These are phyloP conservation scores for Iris pallida DNA, from an alignment of 116 monocot genomes.

Conservation along the genomic window DNA sequence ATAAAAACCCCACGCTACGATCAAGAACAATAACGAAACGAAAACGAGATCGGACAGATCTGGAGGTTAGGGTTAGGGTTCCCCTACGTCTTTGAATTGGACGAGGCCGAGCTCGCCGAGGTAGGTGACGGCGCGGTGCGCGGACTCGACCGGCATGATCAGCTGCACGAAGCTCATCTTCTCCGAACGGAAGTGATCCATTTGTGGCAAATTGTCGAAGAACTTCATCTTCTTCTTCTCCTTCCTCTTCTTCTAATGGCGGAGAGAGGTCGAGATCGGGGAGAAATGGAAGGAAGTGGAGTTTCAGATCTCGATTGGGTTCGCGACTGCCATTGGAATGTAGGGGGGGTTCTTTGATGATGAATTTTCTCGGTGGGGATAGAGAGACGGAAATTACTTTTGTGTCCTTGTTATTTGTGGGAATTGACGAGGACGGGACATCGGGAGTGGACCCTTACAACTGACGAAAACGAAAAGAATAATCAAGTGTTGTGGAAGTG, in stretches of 20 bases:
- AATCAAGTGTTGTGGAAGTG: too few species aligned
- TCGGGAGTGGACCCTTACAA: too few species aligned
- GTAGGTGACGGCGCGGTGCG: conserved; percentile 70
- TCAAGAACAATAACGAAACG: neutral
- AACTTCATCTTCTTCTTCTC: conserved; percentile 16
- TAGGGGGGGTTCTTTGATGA: neutral
- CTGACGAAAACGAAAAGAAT: too few species aligned
- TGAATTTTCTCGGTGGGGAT: too few species aligned
- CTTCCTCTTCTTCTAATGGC: too few species aligned
- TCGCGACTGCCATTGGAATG: conserved; percentile 6
- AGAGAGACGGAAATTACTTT: neutral
- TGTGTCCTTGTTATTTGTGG: conserved; percentile 7
- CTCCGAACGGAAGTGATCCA: conserved; percentile 57
- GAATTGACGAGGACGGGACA: conserved; percentile 4
- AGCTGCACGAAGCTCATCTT: conserved; percentile 90
- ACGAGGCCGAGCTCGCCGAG: conserved; percentile 84
- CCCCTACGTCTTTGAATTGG: conserved; percentile 81
- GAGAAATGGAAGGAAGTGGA: neutral
- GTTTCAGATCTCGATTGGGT: conserved; percentile 13
- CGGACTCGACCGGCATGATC: conserved; percentile 82
- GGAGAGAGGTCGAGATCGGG: conserved; percentile 1
- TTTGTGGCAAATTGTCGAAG: conserved; percentile 22
- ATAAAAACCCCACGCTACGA: neutral
- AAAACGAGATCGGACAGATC: conserved; percentile 18
- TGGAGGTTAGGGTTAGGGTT: neutral